Base-by-base conservation (phyloP, 2,329 filamentous ascomycete genomes). In the Trichoderma sp. region DNA sequence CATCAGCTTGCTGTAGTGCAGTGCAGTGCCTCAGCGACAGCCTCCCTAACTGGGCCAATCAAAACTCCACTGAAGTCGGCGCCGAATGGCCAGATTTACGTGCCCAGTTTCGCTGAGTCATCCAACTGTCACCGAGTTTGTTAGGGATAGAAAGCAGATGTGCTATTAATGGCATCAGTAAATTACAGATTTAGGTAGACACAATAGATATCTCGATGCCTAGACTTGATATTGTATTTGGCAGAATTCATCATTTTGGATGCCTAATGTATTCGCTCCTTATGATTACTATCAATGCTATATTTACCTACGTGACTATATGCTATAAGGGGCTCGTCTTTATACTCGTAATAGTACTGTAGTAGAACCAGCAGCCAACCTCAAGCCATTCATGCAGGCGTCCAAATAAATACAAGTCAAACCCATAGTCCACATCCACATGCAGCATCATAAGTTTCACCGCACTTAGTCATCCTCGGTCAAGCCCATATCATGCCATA, bases 11-110 rank as follows among this genome's bases (percentile, higher is more conserved):
- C 45, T 24, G 50, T 56, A 31, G 45, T 38, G 31, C 41, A 63
- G 41, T 62, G 21, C 63, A 16, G 60, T 24, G 41, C 4, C 59
- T 64, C n/a, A 41, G 53, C 56, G 71, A 73, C 71, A 64, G 45
- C 60, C 45, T 64, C 60, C 59, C 71, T 33, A 59, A 24, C 29
- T 38, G 21, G 33, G 41, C 41, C 41, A 56, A 35, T 21, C 68
- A 24, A 72, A 69, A 24, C 66, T 60, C 53, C 67, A 62, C 67
- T 71, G 27, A 62, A 71, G 24, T 24, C 35, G 67, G 67, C 53
- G 12, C 67, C 67, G 35, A 71, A 71, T 60, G 67, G 53, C 67
- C 67, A 71, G 67, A 71, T 45, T 45, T 60, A 38, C 67, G 41
- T 45, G 41, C 41, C 41, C 38, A 24, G 24, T n/a, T 1, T 2